Percentiles rank a stretch among this genome's conserved stretches.
These are phyloP conservation scores for Colletotrichum kahawae DNA, from an alignment of 2,329 filamentous ascomycete genomes.

Conservation along the genomic window DNA sequence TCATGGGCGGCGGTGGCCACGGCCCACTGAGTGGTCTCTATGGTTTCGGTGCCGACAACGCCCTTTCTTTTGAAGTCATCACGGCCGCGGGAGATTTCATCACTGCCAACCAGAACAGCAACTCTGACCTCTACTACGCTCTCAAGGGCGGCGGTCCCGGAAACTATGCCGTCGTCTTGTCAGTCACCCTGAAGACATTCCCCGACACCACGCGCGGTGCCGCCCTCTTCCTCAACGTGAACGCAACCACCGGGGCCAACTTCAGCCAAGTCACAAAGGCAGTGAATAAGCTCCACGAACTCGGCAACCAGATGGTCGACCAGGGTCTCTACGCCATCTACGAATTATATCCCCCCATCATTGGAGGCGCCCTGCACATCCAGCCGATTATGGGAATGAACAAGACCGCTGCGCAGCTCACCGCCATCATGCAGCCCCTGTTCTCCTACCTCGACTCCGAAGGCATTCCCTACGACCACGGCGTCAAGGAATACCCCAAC, in stretches of 20 bases:
- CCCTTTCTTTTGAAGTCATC: constrained; percentile 51
- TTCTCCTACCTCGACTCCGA: constrained; percentile 13
- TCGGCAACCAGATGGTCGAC: constrained; percentile 17
- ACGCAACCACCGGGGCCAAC: constrained; percentile 5
- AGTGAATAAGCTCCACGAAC: constrained; percentile 11
- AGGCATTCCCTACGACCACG: constrained; percentile 8
- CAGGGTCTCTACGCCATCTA: constrained; percentile 20
- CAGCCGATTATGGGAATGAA: constrained; percentile 25
- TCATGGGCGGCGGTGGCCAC: constrained; percentile 64
- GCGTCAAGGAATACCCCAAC: constrained; percentile 5
- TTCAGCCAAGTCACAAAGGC: constrained; percentile 13
- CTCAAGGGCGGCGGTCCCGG: constrained; percentile 58
- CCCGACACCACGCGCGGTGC: constrained; percentile 23
- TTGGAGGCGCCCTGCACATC: constrained; percentile 18
- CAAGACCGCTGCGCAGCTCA: constrained; percentile 14
- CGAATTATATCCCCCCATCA: constrained; percentile 9
- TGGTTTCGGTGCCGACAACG: constrained; percentile 52
- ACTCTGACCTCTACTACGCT: constrained; percentile 63
- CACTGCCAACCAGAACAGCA: constrained; percentile 46
- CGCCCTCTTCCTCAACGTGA: constrained; percentile 18
- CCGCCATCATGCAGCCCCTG: constrained; percentile 7
- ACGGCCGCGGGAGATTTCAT: constrained; percentile 49
- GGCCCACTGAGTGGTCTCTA: constrained; percentile 47
- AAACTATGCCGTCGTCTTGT: constrained; percentile 57
- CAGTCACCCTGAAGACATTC: constrained; percentile 58